Evolutionary conservation across 345 rosid genomes (phyloP).

Genomic region (Adansonia digitata): DNA sequence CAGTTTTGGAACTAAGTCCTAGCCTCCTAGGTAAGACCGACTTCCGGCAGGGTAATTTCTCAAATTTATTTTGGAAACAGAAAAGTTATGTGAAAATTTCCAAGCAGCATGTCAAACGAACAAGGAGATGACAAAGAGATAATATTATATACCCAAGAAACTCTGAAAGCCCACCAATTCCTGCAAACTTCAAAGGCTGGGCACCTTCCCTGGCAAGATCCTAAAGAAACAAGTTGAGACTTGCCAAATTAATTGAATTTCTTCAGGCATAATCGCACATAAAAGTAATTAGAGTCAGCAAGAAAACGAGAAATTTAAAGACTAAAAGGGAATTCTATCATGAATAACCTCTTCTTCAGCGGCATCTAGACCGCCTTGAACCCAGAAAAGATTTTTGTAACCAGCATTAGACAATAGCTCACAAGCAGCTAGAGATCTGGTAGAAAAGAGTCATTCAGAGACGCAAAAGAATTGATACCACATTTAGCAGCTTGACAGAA

Average conservation of each 20-base stretch:
- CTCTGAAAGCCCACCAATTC: constrained; percentile 84
- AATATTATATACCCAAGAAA: constrained; percentile 64
- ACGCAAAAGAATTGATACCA: not conserved
- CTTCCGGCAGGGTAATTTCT: not conserved
- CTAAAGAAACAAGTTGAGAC: constrained; percentile 29
- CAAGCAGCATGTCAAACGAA: not conserved
- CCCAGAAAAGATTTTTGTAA: constrained; percentile 79
- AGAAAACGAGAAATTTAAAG: constrained; percentile 7
- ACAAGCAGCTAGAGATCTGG: constrained; percentile 91
- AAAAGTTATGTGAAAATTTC: not conserved
- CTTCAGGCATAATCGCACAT: not conserved
- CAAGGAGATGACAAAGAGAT: not conserved
- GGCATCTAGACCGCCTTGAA: constrained; percentile 85
- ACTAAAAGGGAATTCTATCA: constrained; percentile 11
- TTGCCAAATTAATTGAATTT: constrained; percentile 4
- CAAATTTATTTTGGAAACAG: not conserved
- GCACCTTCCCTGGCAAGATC: constrained; percentile 82
- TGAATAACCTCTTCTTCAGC: constrained; percentile 75
- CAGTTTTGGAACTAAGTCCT: not conserved
- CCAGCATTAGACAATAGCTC: constrained; percentile 70
- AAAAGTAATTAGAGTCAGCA: not conserved
- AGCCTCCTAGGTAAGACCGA: not conserved
- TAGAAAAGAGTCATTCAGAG: constrained; percentile 16
- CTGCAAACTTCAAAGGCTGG: constrained; percentile 75
- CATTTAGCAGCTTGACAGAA: not conserved